Base-by-base conservation (phyloP, 306 rosid genomes). In the Dicorynia guianensis region DNA sequence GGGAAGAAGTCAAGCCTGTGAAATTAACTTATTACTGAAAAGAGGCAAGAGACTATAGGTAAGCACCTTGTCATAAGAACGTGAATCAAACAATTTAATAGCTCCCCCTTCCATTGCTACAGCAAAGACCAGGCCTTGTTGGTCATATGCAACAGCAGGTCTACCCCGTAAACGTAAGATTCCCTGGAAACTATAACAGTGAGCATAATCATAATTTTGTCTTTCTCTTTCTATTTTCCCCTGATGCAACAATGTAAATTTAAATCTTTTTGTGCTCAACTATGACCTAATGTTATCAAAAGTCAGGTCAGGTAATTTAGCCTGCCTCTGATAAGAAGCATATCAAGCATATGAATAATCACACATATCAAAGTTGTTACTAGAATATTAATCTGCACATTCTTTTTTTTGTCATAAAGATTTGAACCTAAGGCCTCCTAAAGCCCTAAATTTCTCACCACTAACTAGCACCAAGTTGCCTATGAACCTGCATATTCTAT, bases 51-150 rank as follows among this genome's bases (percentile, higher is more conserved):
- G 76, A 60, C 19, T 46, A 42, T 56, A 43, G 82, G 76, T 57
- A 74, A 64, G 63, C 74, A 94, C 98, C 98, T 92, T 95, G 86
- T 95, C 98, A 70, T 90, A 92, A 7, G 97, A 95, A 46, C 97
- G 98, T 66, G 97, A 95, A 80, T 95, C 98, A 19, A 95, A 95
- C 84, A 95, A 77, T 79, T 92, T 95, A 72, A 95, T 92, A 58
- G 98, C 98, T 62, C 98, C 98, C 57, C 96, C 98, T 92, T 95
- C 98, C 98, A 95, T 95, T 75, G 98, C 98, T 71, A 95, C 98
- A 35, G 98, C 97, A 76, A 95, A 95, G 71, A 95, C 98, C 50
- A 95, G 91, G 77, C 98, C 98, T 82, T 95, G 98, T 76, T 95
- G 98, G 80, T 92, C 98, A 75, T 92, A 95, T n/a, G 97, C 97